phyloP scores from a whole-genome alignment of 257 asterid genomes.

The Capsicum rhomboideum region DNA sequence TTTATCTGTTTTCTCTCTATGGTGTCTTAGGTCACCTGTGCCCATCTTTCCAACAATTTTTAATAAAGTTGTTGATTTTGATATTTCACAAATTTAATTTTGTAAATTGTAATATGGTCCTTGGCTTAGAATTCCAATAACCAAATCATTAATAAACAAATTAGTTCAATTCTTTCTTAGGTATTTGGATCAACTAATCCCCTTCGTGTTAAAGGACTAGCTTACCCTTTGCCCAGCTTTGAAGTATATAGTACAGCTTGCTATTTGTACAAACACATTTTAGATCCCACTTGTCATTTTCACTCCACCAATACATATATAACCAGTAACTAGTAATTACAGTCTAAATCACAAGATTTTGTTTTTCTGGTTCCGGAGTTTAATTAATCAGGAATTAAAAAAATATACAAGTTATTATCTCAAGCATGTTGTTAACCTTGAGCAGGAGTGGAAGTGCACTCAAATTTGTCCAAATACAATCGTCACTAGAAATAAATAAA shows the following conservation, averaged over 20 bases:
- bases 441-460: no score
- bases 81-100: not conserved
- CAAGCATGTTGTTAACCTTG: not conserved
- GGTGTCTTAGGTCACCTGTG: conserved; percentile 21
- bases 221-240: not conserved
- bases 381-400: not conserved
- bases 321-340: not conserved
- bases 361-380: not conserved
- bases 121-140: not conserved
- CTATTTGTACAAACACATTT: not conserved
- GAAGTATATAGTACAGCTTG: not conserved
- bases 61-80: not conserved
- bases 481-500: not conserved
- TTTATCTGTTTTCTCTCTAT: conserved; percentile 4
- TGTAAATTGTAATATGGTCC: not conserved
- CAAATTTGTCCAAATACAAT: not conserved
- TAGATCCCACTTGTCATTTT: not conserved
- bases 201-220: not conserved
- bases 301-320: not conserved
- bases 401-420: not conserved
- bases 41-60: conserved; percentile 16
- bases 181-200: not conserved
- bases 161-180: not conserved
- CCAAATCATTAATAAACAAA: not conserved
- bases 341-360: not conserved